Conservation (phyloP, 2,329 filamentous ascomycete genomes). For the Xylaria sp. region DNA sequence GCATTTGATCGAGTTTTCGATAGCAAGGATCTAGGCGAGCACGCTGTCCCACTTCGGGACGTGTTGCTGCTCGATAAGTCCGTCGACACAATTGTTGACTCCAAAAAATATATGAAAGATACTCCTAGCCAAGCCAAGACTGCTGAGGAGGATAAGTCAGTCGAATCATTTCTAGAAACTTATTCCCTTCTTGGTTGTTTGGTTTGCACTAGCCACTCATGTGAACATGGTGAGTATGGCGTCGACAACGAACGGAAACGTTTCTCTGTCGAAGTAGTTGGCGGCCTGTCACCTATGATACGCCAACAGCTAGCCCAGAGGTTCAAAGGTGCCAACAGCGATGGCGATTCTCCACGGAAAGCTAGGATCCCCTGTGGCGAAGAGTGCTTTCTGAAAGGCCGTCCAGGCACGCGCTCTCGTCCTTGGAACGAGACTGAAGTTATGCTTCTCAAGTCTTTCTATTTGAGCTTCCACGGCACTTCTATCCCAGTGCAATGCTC, state of each 20-base stretch:
- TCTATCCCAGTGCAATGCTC: slow-evolving; percentile 60
- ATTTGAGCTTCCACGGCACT: slow-evolving; percentile 56
- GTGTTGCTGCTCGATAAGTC: slow-evolving; percentile 64
- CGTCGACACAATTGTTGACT: slow-evolving; percentile 64
- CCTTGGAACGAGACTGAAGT: slow-evolving; percentile 63
- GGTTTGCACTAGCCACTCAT: slow-evolving; percentile 69
- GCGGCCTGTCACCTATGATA: slow-evolving; percentile 51
- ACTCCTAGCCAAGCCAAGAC: slow-evolving; percentile 49
- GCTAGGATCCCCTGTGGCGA: slow-evolving; percentile 48
- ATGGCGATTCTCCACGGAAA: slow-evolving; percentile 47
- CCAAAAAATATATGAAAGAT: slow-evolving; percentile 64
- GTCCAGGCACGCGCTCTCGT: slow-evolving; percentile 47
- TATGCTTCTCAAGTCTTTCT: slow-evolving; percentile 59
- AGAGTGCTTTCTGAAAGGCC: slow-evolving; percentile 56
- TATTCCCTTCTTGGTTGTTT: slow-evolving; percentile 66
- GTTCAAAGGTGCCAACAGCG: slow-evolving; percentile 25
- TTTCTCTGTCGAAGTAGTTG: slow-evolving; percentile 62
- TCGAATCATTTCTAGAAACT: slow-evolving; percentile 62
- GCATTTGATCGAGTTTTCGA: slow-evolving; percentile 68
- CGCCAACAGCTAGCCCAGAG: slow-evolving; percentile 43
- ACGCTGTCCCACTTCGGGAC: slow-evolving; percentile 60
- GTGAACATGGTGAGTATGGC: slow-evolving; percentile 70
- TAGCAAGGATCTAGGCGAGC: slow-evolving; percentile 48
- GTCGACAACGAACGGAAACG: slow-evolving; percentile 62
- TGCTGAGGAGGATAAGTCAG: slow-evolving; percentile 51